Evolutionary conservation across 2,329 filamentous ascomycete species (phyloP).

Genomic region (Talaromyces sp.): DNA sequence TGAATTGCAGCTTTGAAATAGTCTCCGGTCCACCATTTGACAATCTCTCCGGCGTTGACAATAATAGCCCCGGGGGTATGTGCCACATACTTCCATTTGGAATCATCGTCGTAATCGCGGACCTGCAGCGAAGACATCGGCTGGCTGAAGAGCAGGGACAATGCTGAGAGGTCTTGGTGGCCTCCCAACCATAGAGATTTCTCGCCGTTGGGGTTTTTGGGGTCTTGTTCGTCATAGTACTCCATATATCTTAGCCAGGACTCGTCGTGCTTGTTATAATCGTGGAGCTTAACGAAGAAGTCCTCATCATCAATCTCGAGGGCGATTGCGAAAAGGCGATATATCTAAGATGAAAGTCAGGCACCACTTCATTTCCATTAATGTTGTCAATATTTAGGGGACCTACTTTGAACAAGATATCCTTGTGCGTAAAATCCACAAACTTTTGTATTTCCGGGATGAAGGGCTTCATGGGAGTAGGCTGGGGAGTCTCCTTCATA

Average conservation of each 20-base stretch:
- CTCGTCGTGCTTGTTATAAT: not conserved
- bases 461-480: not conserved
- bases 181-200: not conserved
- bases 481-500: not conserved
- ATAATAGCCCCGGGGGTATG: not conserved
- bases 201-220: not conserved
- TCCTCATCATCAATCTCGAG: not conserved
- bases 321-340: not conserved
- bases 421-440: not conserved
- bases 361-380: not conserved
- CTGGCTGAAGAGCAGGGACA: not conserved
- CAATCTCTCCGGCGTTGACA: not conserved
- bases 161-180: not conserved
- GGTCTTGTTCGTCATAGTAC: not conserved
- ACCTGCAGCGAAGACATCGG: not conserved
- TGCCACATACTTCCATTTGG: not conserved
- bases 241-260: slow-evolving; percentile 1
- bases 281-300: not conserved
- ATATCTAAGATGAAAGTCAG: not conserved
- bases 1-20: slow-evolving; percentile 2
- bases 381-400: not conserved
- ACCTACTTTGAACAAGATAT: not conserved
- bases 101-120: not conserved
- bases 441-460: not conserved
- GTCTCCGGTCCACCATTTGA: not conserved